phyloP scores from a whole-genome alignment of 139 green algal genomes.

The Chlorella sorokiniana region DNA sequence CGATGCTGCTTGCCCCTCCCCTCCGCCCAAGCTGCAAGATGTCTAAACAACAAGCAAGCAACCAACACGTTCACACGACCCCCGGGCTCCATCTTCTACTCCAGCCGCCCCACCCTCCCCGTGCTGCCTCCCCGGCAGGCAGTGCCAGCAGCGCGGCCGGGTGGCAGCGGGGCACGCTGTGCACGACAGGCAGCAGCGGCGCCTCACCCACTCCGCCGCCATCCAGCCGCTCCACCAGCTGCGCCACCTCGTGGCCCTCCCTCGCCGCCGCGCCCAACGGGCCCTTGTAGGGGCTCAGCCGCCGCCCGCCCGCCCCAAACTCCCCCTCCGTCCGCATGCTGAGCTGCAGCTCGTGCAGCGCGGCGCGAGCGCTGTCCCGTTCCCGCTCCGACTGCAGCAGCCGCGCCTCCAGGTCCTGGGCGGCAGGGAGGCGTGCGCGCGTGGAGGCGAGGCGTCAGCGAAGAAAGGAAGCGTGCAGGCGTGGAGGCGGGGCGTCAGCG shows the following conservation, averaged over 20 bases:
- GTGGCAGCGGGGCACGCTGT: no score
- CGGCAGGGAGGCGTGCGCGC: neutral
- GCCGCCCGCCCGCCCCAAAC: conserved; percentile 26
- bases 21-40: no score
- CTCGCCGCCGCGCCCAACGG: neutral
- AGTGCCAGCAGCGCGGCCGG: no score
- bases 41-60: neutral
- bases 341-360: conserved; percentile 49
- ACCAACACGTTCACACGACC: neutral
- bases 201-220: neutral
- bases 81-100: neutral
- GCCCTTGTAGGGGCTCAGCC: conserved; percentile 18
- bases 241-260: conserved; percentile 2
- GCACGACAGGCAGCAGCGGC: no score
- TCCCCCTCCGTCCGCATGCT: conserved; percentile 29
- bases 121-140: no score
- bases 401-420: conserved; percentile 35
- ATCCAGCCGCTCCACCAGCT: conserved; percentile 16
- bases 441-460: neutral
- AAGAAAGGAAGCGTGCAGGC: neutral
- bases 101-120: neutral
- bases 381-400: conserved; percentile 34
- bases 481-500: neutral
- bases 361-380: neutral
- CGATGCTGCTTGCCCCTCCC: no score